Evolutionary conservation across 129 eudicot species (phyloP).

Genomic region (Centrapalus pauciflorus): DNA sequence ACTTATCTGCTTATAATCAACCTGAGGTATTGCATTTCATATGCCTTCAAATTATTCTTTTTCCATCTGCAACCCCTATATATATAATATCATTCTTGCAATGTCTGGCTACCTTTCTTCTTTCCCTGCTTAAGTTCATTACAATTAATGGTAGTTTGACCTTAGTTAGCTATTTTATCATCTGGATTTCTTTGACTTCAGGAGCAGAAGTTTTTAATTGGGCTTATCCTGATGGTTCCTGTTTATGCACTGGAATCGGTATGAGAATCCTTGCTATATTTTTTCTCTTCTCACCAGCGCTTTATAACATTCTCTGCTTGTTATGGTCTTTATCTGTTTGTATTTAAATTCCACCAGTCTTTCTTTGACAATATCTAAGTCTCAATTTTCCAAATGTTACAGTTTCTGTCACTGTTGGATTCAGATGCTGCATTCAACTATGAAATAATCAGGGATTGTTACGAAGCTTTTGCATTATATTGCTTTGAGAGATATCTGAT

Average conservation of each 20-base stretch:
- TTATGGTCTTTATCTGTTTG: background rate
- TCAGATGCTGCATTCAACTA: conserved; percentile 83
- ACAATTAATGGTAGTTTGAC: background rate
- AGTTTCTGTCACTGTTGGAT: conserved; percentile 75
- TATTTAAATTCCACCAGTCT: background rate
- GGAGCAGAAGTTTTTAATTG: conserved; percentile 83
- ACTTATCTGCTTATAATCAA: conserved; percentile 78
- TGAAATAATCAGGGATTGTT: conserved; percentile 86
- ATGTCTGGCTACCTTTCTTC: background rate
- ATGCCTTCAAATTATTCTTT: background rate
- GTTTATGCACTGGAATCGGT: conserved; percentile 88
- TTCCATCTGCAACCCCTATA: background rate
- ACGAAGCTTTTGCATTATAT: conserved; percentile 95
- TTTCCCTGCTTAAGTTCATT: conserved; percentile 3
- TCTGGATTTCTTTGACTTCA: conserved; percentile 35
- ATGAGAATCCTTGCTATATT: conserved; percentile 9
- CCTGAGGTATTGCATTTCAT: conserved; percentile 57
- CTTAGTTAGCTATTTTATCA: background rate
- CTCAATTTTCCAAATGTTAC: conserved; percentile 12
- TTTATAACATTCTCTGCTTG: background rate
- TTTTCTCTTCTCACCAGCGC: background rate
- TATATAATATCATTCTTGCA: background rate
- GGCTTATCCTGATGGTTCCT: conserved; percentile 83
- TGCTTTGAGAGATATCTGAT: conserved; percentile 98
- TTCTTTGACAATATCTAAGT: conserved; percentile 6